A percentile compares a stretch with the other conserved stretches of the same genome.
Evolutionary conservation across 129 eudicot genomes (phyloP).

Genomic region (Ambrosia artemisiifolia): DNA sequence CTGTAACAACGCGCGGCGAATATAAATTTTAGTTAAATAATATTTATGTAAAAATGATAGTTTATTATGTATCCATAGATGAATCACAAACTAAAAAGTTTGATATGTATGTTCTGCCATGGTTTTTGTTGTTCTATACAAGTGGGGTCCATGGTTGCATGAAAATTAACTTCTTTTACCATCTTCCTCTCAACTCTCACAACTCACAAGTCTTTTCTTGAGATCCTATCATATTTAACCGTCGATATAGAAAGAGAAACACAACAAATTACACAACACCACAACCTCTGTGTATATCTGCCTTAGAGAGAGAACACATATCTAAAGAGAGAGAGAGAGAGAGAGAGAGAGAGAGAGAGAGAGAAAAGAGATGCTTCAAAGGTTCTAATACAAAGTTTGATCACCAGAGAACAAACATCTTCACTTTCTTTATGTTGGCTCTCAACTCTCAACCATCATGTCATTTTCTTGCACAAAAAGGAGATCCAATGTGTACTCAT

Average conservation of each 20-base stretch:
- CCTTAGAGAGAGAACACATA: neutral
- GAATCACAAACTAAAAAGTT: neutral
- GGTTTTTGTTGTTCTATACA: neutral
- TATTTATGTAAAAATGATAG: too few relatives aligned
- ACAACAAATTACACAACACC: neutral
- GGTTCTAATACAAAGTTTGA: neutral
- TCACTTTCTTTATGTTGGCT: slow-evolving; percentile 50
- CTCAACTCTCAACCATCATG: slow-evolving; percentile 48
- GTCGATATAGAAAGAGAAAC: slow-evolving; percentile 34
- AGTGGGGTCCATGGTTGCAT: slow-evolving; percentile 7
- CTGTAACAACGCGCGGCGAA: too few relatives aligned
- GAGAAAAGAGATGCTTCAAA: neutral
- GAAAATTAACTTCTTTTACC: slow-evolving; percentile 14
- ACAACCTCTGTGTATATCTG: neutral
- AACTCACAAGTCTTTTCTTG: slow-evolving; percentile 26
- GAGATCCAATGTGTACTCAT: slow-evolving; percentile 17
- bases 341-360: slow-evolving; percentile 15
- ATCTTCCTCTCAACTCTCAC: slow-evolving; percentile 2
- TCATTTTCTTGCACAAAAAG: slow-evolving; percentile 52
- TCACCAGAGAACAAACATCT: slow-evolving; percentile 16
- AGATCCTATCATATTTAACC: slow-evolving; percentile 41
- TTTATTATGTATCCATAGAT: too few relatives aligned
- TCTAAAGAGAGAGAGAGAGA: slow-evolving; percentile 9
- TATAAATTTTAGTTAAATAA: too few relatives aligned
- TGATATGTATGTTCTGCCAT: neutral